Evolutionary conservation across 257 asterid species (phyloP).

Genomic region (Gentiana straminea): DNA sequence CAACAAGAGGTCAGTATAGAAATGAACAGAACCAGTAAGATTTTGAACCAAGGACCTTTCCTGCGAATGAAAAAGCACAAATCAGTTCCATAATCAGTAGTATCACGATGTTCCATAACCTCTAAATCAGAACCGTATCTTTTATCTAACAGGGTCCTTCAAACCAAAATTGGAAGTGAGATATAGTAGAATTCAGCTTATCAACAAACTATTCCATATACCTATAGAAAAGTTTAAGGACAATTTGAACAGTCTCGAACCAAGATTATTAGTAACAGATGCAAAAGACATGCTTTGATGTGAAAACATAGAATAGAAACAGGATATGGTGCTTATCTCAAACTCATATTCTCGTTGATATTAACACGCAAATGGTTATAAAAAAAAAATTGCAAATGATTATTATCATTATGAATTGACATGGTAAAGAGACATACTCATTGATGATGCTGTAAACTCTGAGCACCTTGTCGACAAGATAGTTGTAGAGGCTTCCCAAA

Average conservation of each 20-base stretch:
- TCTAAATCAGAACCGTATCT: not conserved
- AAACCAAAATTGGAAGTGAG: not conserved
- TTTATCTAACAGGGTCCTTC: not conserved
- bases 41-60: constrained; percentile 68
- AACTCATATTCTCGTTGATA: not conserved
- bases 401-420: constrained; percentile 5
- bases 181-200: too few relatives aligned
- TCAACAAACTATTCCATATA: too few relatives aligned
- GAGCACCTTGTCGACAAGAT: constrained; percentile 80
- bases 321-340: not conserved
- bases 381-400: not conserved
- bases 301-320: too few relatives aligned
- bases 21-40: constrained; percentile 54
- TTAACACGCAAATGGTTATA: not conserved
- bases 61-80: constrained; percentile 26
- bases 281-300: too few relatives aligned
- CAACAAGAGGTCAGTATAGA: constrained; percentile 77
- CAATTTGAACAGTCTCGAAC: too few relatives aligned
- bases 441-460: constrained; percentile 67
- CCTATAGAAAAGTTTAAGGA: too few relatives aligned
- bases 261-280: too few relatives aligned
- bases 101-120: too few relatives aligned
- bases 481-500: constrained; percentile 79
- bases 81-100: not conserved
- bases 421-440: constrained; percentile 45